A percentile compares a stretch with the other conserved stretches of the same genome.
These are phyloP conservation scores for Bipolaris bicolor DNA, from an alignment of 2,329 filamentous ascomycete species.

Conservation along the genomic window DNA sequence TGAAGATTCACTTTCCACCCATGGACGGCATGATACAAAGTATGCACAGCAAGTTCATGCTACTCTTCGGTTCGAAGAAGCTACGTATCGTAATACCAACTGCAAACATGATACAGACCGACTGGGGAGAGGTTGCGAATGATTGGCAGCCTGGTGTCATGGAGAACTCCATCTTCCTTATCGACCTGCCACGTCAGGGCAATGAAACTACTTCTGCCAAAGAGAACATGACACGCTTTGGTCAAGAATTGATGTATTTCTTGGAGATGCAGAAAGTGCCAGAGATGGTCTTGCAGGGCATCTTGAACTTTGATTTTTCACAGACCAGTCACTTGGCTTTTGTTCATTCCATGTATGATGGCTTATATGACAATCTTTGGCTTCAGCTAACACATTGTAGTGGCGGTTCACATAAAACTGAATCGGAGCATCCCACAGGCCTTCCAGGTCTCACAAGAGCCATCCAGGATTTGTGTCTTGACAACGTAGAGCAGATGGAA, in stretches of 20 bases:
- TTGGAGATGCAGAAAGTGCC: slow-evolving; percentile 70
- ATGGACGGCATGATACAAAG: slow-evolving; percentile 73
- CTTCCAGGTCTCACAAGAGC: slow-evolving; percentile 75
- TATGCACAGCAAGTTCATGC: slow-evolving; percentile 95
- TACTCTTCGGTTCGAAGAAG: slow-evolving; percentile 77
- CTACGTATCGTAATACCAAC: slow-evolving; percentile 84
- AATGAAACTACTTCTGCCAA: slow-evolving; percentile 30
- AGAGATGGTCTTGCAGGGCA: slow-evolving; percentile 67
- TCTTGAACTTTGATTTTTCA: slow-evolving; percentile 82
- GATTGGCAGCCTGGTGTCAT: slow-evolving; percentile 44
- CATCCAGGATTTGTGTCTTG: slow-evolving; percentile 52
- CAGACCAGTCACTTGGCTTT: slow-evolving; percentile 76
- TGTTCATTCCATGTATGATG: slow-evolving; percentile 79
- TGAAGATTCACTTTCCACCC: slow-evolving; percentile 78
- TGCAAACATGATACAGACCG: slow-evolving; percentile 82
- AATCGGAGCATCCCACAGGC: slow-evolving; percentile 63
- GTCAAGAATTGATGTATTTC: slow-evolving; percentile 73
- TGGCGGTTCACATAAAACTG: slow-evolving; percentile 42
- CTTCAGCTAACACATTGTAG: slow-evolving; percentile 22
- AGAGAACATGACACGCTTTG: slow-evolving; percentile 62
- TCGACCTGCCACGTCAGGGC: slow-evolving; percentile 76
- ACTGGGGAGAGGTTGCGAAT: slow-evolving; percentile 82
- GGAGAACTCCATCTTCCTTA: slow-evolving; percentile 75
- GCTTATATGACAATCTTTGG: background rate
- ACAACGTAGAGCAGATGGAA: slow-evolving; percentile 58